Evolutionary conservation across 192 early-diverging fungal genomes (phyloP).

Genomic region (Rhizoclosmatium sp.): DNA sequence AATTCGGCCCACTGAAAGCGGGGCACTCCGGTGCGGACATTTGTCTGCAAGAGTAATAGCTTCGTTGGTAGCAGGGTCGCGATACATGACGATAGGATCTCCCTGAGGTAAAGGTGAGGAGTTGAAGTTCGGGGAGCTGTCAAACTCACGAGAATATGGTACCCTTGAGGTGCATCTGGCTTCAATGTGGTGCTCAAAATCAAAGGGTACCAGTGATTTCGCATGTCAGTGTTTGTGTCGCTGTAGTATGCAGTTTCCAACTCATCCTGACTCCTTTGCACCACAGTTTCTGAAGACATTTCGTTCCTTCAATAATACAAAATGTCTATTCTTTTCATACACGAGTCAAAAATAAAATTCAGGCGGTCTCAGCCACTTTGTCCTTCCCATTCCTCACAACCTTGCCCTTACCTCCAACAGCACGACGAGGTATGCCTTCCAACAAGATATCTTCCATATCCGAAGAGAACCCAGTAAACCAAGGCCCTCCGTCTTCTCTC

Average conservation of each 20-base stretch:
- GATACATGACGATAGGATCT: constrained; percentile 51
- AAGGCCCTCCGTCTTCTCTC: constrained; percentile 29
- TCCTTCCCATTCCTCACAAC: neutral
- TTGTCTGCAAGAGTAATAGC: constrained; percentile 45
- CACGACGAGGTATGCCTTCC: constrained; percentile 5
- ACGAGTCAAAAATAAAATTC: neutral
- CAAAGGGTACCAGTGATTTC: constrained; percentile 45
- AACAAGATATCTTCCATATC: constrained; percentile 38
- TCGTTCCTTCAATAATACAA: neutral
- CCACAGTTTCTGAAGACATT: neutral
- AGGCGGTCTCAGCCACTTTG: neutral
- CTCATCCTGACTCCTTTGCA: neutral
- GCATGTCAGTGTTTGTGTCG: constrained; percentile 19
- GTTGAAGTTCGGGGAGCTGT: neutral
- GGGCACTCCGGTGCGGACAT: constrained; percentile 54
- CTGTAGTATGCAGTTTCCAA: constrained; percentile 18
- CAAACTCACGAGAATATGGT: neutral
- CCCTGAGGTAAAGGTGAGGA: constrained; percentile 12
- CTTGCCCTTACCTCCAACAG: neutral
- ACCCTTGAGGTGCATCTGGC: neutral
- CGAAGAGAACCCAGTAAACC: constrained; percentile 25
- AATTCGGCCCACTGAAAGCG: constrained; percentile 50
- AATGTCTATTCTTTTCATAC: neutral
- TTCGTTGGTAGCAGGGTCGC: constrained; percentile 43
- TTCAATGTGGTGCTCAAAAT: constrained; percentile 28